phyloP scores from a whole-genome alignment of 805 yeast species.

The Candida sonorensis region DNA sequence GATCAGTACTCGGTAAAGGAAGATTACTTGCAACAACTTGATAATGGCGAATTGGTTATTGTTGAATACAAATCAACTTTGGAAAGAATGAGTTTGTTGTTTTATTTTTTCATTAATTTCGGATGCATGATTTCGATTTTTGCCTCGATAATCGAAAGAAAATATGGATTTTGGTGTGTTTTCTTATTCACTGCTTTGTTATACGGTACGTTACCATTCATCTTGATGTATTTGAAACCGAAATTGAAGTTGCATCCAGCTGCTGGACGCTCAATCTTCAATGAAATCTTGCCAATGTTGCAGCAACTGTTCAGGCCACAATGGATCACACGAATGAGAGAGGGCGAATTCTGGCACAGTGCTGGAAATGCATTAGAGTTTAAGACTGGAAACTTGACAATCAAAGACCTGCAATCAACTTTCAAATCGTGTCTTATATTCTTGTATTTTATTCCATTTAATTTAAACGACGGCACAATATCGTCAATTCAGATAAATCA shows the following conservation, averaged over 20 bases:
- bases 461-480: conserved; percentile 39
- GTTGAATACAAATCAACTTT: conserved; percentile 39
- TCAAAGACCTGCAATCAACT: conserved; percentile 36
- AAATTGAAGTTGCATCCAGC: conserved; percentile 28
- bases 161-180: conserved; percentile 46
- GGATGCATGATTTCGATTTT: conserved; percentile 46
- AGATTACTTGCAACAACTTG: conserved; percentile 46
- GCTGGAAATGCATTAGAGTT: too few relatives aligned
- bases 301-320: conserved; percentile 33
- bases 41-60: conserved; percentile 52
- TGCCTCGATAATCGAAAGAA: conserved; percentile 41
- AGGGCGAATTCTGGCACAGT: conserved; percentile 40
- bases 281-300: conserved; percentile 31
- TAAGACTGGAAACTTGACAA: conserved; percentile 21
- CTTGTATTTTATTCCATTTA: conserved; percentile 32
- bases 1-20: conserved; percentile 57
- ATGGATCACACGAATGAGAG: conserved; percentile 32
- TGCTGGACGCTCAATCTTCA: conserved; percentile 37
- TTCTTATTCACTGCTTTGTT: conserved; percentile 46
- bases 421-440: conserved; percentile 38
- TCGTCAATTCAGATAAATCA: conserved; percentile 42
- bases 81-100: conserved; percentile 33
- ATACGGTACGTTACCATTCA: conserved; percentile 40
- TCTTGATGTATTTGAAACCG: conserved; percentile 32
- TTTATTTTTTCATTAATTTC: conserved; percentile 47